Conservation (phyloP, 2,329 filamentous ascomycete genomes). For the Teratosphaeria zuluensis region DNA sequence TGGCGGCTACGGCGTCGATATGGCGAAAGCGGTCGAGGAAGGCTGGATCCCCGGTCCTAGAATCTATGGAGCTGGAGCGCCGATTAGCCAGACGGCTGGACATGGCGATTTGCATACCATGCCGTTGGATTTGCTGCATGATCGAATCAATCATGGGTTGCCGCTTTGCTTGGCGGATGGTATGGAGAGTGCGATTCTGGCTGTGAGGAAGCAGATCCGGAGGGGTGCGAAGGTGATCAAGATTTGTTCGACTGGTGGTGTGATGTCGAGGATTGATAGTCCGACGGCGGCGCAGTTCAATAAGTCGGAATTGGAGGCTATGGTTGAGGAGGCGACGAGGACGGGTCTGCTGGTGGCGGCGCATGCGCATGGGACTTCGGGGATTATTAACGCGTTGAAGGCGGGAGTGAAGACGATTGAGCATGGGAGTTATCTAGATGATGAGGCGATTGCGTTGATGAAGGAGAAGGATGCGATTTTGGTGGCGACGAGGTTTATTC, state of each 20-base stretch:
- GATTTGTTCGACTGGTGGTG: slow-evolving; percentile 25
- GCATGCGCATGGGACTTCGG: slow-evolving; percentile 21
- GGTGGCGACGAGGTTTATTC: slow-evolving; percentile 36
- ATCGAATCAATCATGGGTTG: slow-evolving; percentile 23
- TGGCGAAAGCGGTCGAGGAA: slow-evolving; percentile 34
- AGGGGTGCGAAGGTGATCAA: slow-evolving; percentile 17
- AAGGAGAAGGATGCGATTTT: slow-evolving; percentile 36
- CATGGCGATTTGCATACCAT: slow-evolving; percentile 39
- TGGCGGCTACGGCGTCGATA: slow-evolving; percentile 34
- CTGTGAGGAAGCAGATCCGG: slow-evolving; percentile 35
- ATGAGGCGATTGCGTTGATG: slow-evolving; percentile 38
- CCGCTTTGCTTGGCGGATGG: slow-evolving; percentile 31
- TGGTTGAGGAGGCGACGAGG: slow-evolving; percentile 17
- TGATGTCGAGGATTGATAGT: slow-evolving; percentile 13
- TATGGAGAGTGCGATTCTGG: slow-evolving; percentile 33
- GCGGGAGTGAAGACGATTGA: slow-evolving; percentile 41
- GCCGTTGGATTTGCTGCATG: slow-evolving; percentile 27
- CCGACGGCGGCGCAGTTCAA: slow-evolving; percentile 14
- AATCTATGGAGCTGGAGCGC: slow-evolving; percentile 39
- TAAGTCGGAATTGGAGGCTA: slow-evolving; percentile 14
- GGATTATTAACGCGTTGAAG: slow-evolving; percentile 36
- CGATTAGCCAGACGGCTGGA: slow-evolving; percentile 40
- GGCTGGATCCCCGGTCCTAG: slow-evolving; percentile 39
- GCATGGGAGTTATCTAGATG: slow-evolving; percentile 40
- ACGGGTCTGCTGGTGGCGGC: slow-evolving; percentile 22